These are phyloP conservation scores for Peronospora belbahrii DNA, from an alignment of 352 stramenopile genomes.

Conservation along the genomic window DNA sequence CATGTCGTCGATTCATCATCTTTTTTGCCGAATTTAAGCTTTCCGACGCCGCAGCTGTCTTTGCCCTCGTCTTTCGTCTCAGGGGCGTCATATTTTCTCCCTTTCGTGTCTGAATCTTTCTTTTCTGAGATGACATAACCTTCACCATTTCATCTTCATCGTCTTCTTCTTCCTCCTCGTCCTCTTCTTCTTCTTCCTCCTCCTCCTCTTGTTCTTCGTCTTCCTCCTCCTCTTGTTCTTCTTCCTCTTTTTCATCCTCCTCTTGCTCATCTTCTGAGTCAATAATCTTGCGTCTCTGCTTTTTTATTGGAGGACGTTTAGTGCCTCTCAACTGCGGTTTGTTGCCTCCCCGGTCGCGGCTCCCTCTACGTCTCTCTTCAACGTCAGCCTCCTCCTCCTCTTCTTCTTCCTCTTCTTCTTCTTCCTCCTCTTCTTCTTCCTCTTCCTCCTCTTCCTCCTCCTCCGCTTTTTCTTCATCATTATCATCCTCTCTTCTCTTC, in stretches of 20 bases:
- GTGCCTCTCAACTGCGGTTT: constrained; percentile 20
- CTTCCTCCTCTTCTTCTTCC: constrained; percentile 39
- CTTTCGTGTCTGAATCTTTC: constrained; percentile 10
- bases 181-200: constrained; percentile 20
- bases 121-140: constrained; percentile 7
- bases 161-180: constrained; percentile 11
- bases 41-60: neutral
- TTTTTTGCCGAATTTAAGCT: constrained; percentile 12
- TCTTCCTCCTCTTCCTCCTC: constrained; percentile 38
- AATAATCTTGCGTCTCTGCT: constrained; percentile 31
- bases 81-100: constrained; percentile 16
- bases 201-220: constrained; percentile 17
- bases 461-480: constrained; percentile 34
- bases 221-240: constrained; percentile 19
- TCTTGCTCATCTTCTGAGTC: constrained; percentile 32
- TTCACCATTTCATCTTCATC: constrained; percentile 14
- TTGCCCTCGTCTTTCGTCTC: constrained; percentile 22
- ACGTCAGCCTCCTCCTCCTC: constrained; percentile 35
- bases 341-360: constrained; percentile 5
- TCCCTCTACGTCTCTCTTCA: constrained; percentile 13
- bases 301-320: constrained; percentile 23
- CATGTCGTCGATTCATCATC: constrained; percentile 12
- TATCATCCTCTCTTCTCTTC: constrained; percentile 26
- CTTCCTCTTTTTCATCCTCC: constrained; percentile 18
- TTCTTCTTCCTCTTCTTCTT: constrained; percentile 39